phyloP scores from a whole-genome alignment of 1,284 basidiomycete genomes.

The Pseudozyma sp. region DNA sequence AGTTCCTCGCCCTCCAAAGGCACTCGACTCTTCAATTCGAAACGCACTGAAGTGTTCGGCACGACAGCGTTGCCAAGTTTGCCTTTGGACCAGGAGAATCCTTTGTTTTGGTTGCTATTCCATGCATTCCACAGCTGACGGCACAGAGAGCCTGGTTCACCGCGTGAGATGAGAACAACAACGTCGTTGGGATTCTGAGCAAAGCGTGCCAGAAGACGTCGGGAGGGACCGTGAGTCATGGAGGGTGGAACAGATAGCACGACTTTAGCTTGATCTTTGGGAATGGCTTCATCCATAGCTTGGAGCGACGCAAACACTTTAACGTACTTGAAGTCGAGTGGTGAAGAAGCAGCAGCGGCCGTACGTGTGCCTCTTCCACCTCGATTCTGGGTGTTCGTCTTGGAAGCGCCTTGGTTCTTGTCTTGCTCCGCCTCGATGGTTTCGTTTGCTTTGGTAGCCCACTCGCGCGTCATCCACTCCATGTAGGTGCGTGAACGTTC shows the following conservation, averaged over 20 bases:
- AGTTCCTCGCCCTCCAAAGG: slow-evolving; percentile 76
- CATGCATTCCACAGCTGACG: slow-evolving; percentile 85
- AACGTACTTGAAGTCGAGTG: slow-evolving; percentile 73
- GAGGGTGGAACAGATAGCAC: slow-evolving; percentile 92
- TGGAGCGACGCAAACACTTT: slow-evolving; percentile 88
- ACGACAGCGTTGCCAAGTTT: slow-evolving; percentile 82
- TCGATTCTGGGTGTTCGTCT: neutral
- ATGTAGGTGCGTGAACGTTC: slow-evolving; percentile 96
- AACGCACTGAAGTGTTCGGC: slow-evolving; percentile 29
- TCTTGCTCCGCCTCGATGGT: slow-evolving; percentile 46
- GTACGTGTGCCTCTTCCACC: slow-evolving; percentile 8
- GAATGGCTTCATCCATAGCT: slow-evolving; percentile 82
- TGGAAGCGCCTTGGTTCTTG: neutral
- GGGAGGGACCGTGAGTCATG: slow-evolving; percentile 90
- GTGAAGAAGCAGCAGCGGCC: slow-evolving; percentile 33
- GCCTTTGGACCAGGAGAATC: slow-evolving; percentile 84
- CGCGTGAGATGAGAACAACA: slow-evolving; percentile 64
- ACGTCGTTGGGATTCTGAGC: slow-evolving; percentile 76
- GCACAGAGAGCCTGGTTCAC: slow-evolving; percentile 83
- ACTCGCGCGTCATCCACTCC: slow-evolving; percentile 96
- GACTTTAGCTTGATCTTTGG: slow-evolving; percentile 80
- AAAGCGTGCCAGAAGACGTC: slow-evolving; percentile 85
- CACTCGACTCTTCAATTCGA: slow-evolving; percentile 86
- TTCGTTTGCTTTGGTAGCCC: slow-evolving; percentile 71
- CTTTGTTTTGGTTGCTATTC: slow-evolving; percentile 82